A percentile compares a stretch with the other conserved stretches of the same genome.
These are phyloP conservation scores for Suhomyces tanzawaensis DNA, from an alignment of 805 yeast genomes.

Conservation along the genomic window DNA sequence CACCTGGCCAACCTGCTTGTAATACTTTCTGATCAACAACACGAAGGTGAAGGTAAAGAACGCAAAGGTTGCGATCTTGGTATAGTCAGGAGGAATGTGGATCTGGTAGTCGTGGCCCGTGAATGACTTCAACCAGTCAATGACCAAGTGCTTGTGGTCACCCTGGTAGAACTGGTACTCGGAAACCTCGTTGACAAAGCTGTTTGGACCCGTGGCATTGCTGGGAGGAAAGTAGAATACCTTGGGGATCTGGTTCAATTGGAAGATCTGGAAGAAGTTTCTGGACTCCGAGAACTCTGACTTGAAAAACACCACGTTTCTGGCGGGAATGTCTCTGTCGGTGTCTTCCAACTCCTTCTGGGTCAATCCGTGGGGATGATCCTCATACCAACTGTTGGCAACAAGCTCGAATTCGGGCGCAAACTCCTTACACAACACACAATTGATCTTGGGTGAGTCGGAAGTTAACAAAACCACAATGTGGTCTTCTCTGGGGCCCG, in stretches of 20 bases:
- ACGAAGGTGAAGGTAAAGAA: constrained; percentile 31
- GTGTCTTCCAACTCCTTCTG: constrained; percentile 35
- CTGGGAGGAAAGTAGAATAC: constrained; percentile 61
- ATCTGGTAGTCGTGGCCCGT: constrained; percentile 37
- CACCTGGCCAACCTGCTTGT: constrained; percentile 34
- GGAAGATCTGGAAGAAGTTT: constrained; percentile 49
- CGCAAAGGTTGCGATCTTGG: constrained; percentile 34
- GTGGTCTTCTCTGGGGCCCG: constrained; percentile 67
- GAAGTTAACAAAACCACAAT: constrained; percentile 73
- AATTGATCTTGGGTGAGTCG: constrained; percentile 67
- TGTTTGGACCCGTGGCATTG: constrained; percentile 27
- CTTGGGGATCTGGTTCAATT: constrained; percentile 76
- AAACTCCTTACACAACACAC: constrained; percentile 68
- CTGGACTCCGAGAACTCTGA: constrained; percentile 68
- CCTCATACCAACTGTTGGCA: constrained; percentile 56
- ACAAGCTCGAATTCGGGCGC: constrained; percentile 61
- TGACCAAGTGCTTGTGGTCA: constrained; percentile 38
- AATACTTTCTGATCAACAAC: constrained; percentile 25
- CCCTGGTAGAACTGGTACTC: constrained; percentile 50
- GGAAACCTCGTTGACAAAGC: constrained; percentile 22
- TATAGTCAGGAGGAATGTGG: constrained; percentile 43
- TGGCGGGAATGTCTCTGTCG: constrained; percentile 19
- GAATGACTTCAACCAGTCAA: constrained; percentile 32
- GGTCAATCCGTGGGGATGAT: constrained; percentile 47
- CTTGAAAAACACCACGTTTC: constrained; percentile 61